Evolutionary conservation across 345 rosid species (phyloP), one percentile per base, ranked within the genome.

Genomic region (Gossypioides kirkii): DNA sequence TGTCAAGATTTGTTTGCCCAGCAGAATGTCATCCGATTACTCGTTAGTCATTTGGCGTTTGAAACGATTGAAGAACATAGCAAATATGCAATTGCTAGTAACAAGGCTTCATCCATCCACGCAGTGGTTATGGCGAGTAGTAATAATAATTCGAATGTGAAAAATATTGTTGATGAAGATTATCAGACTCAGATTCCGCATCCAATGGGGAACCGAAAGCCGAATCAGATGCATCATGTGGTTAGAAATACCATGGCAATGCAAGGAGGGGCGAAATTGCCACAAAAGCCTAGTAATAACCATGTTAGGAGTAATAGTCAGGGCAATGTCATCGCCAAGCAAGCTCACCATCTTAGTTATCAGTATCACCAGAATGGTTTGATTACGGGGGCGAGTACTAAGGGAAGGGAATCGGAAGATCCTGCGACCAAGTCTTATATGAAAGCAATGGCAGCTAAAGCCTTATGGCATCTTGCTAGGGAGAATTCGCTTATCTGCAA

Each of bases 361-460:
- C 91, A 88, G 43, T 80, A 86, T 79, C 91, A 89, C 49, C 81
- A 83, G n/a, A 84, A 73, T 76, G 81, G 74, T 73, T 85, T 90
- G 3, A 59, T 76, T 56, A 80, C 2, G 93, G 93, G 89, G 32
- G 75, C 79, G 69, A 84, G 73, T 69, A 62, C 82, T 12, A 88
- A 89, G 69, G 97, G 93, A 12, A 87, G 97, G 73, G 98, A 92
- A 61, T 76, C 79, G 2, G 98, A 94, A 81, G 97, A 90, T 73
- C 89, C 97, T 46, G 87, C 71, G 25, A 89, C 91, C 20, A 94
- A 94, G 85, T 77, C 95, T 6, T 75, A 77, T 20, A 92, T 92
- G 95, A 94, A 94, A 64, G 95, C 90, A 28, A 87, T 89, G 98
- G 95, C 98, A 49, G 95, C 97, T 10, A 84, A 87, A 75, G 98